Percentiles rank a stretch among this genome's conserved stretches.
These are phyloP conservation scores for Sporopachydermia lactativora DNA, from an alignment of 805 yeast genomes.

Conservation along the genomic window DNA sequence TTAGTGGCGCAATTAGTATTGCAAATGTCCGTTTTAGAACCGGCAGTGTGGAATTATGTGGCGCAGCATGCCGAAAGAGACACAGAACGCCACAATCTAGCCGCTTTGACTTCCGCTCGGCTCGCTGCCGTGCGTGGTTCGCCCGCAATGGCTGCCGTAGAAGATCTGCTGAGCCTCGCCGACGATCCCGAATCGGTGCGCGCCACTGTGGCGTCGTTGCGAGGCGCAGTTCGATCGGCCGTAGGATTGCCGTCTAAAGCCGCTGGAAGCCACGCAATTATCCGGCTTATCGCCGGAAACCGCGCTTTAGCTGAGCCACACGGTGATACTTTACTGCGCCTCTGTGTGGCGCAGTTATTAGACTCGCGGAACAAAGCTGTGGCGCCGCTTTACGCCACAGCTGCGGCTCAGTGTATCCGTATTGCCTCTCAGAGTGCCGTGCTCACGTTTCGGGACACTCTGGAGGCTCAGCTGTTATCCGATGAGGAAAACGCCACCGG, in stretches of 20 bases:
- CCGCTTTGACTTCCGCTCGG: constrained; percentile 67
- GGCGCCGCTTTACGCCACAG: constrained; percentile 58
- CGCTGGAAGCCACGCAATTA: constrained; percentile 64
- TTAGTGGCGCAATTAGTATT: constrained; percentile 55
- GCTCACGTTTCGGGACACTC: constrained; percentile 34
- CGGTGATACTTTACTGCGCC: constrained; percentile 48
- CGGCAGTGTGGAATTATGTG: constrained; percentile 76
- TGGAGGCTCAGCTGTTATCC: constrained; percentile 43
- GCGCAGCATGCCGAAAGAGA: constrained; percentile 82
- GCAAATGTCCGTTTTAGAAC: constrained; percentile 79
- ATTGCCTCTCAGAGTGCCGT: constrained; percentile 39
- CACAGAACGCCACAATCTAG: constrained; percentile 51
- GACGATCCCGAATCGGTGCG: constrained; percentile 36
- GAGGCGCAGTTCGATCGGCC: constrained; percentile 44
- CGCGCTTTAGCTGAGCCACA: constrained; percentile 29
- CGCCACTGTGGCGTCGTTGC: constrained; percentile 34
- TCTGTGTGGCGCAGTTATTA: constrained; percentile 40
- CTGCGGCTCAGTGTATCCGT: constrained; percentile 68
- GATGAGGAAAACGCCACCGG: constrained; percentile 27
- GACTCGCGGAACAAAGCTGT: constrained; percentile 62
- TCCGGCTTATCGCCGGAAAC: constrained; percentile 46
- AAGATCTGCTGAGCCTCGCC: constrained; percentile 44
- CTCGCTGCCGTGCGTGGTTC: constrained; percentile 61
- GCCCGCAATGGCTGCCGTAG: constrained; percentile 83
- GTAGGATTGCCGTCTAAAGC: constrained; percentile 89